Conservation (phyloP, 192 early-diverging fungal species). For the Gryganskiella cystojenkinii region DNA sequence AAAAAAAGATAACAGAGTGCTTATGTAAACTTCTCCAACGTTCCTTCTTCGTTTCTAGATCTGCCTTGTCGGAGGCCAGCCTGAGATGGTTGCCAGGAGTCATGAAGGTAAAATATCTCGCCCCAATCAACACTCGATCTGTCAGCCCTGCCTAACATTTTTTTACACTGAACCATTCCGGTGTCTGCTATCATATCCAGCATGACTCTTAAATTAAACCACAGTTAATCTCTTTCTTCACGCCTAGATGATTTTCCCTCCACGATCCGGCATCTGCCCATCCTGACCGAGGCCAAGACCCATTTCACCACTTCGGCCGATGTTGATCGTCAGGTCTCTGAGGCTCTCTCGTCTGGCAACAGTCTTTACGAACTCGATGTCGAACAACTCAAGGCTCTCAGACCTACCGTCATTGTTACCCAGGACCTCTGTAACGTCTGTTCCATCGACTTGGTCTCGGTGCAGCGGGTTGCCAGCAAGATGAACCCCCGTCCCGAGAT, state of each 20-base stretch:
- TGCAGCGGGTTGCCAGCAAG: constrained; percentile 58
- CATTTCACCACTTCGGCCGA: constrained; percentile 61
- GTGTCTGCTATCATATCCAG: too few species aligned
- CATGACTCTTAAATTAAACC: too few species aligned
- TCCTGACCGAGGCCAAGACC: constrained; percentile 58
- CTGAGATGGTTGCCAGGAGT: constrained; percentile 51
- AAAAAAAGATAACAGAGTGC: not conserved
- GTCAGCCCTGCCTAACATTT: not conserved
- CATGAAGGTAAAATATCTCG: constrained; percentile 36
- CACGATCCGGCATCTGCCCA: constrained; percentile 54
- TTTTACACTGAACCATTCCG: too few species aligned
- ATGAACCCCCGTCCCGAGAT: constrained; percentile 55
- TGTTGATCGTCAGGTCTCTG: constrained; percentile 62
- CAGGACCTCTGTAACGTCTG: constrained; percentile 67
- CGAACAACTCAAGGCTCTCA: constrained; percentile 45
- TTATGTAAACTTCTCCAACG: too few species aligned
- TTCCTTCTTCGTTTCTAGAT: too few species aligned
- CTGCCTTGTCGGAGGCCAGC: constrained; percentile 41
- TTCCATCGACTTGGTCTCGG: constrained; percentile 62
- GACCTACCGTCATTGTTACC: constrained; percentile 62
- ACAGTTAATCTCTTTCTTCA: not conserved
- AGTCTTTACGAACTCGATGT: constrained; percentile 60
- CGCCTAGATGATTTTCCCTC: constrained; percentile 57
- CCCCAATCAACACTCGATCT: not conserved
- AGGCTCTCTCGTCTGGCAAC: constrained; percentile 56